phyloP scores from a whole-genome alignment of 2,329 filamentous ascomycete species.

The Colletotrichum acutatum region DNA sequence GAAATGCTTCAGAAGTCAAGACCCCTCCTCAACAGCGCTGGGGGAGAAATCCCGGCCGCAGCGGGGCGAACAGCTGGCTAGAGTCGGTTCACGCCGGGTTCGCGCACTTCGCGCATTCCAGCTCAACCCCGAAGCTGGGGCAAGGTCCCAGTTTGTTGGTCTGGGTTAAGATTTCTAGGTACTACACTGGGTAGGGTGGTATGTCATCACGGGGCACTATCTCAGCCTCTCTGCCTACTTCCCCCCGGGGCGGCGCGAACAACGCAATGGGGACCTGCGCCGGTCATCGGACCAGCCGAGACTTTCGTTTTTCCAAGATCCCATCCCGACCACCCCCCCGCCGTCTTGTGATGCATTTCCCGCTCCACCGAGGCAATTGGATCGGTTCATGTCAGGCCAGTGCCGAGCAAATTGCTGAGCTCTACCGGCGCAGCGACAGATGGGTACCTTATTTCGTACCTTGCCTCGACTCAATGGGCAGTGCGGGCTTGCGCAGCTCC shows the following conservation, averaged over 20 bases:
- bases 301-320: not conserved
- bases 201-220: not conserved
- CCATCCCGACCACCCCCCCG: not conserved
- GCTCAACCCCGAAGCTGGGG: constrained; percentile 68
- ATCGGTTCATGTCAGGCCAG: constrained; percentile 34
- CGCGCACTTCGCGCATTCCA: constrained; percentile 70
- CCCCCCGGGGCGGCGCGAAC: not conserved
- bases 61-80: constrained; percentile 26
- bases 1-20: not conserved
- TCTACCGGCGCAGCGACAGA: not conserved
- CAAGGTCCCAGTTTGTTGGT: not conserved
- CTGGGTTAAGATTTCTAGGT: too few relatives aligned
- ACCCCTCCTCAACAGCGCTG: constrained; percentile 9
- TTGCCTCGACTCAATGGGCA: not conserved
- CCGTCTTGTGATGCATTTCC: not conserved
- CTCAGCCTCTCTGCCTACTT: not conserved
- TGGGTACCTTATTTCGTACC: not conserved
- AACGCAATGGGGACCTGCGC: not conserved
- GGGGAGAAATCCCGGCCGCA: not conserved
- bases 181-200: too few relatives aligned
- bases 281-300: constrained; percentile 33
- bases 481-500: constrained; percentile 7
- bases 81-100: constrained; percentile 25
- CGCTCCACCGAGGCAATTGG: constrained; percentile 1
- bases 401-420: not conserved